These are phyloP conservation scores for Podaxis rugospora DNA, from an alignment of 768 basidiomycete species.

Conservation along the genomic window DNA sequence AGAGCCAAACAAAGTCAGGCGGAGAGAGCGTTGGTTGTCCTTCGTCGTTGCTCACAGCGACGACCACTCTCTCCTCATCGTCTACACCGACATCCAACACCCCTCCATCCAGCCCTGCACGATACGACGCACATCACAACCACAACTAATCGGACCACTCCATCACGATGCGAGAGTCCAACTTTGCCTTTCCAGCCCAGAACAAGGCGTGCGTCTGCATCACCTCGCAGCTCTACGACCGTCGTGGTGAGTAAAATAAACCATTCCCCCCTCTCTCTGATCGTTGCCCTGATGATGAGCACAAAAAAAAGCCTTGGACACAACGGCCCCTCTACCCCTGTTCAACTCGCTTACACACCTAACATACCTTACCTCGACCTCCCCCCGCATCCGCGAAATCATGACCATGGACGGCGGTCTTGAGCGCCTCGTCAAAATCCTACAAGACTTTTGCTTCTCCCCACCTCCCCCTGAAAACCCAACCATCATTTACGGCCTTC, in stretches of 20 bases:
- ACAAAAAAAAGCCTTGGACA: conserved; percentile 40
- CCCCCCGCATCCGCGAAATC: conserved; percentile 96
- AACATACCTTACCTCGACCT: conserved; percentile 94
- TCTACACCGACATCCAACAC: neutral
- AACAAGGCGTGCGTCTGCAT: conserved; percentile 95
- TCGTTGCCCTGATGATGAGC: conserved; percentile 3
- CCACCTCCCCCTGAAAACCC: conserved; percentile 82
- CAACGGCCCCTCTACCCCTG: conserved; percentile 39
- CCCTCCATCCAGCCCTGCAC: neutral
- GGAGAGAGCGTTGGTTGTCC: neutral
- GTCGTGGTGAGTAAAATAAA: conserved; percentile 63
- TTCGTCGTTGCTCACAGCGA: conserved; percentile 7
- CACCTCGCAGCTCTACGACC: conserved; percentile 90
- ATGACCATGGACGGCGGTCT: conserved; percentile 98
- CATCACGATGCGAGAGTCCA: conserved; percentile 80
- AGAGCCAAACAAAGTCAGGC: neutral
- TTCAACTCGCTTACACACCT: conserved; percentile 95
- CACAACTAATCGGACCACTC: neutral
- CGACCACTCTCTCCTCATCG: neutral
- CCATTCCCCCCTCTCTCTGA: neutral
- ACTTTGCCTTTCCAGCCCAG: conserved; percentile 92
- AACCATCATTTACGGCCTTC: conserved; percentile 70
- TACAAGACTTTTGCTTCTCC: conserved; percentile 82
- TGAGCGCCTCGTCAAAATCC: conserved; percentile 89
- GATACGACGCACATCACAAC: neutral